Base-by-base conservation (phyloP, 805 yeast genomes). In the Metschnikowia sp. region DNA sequence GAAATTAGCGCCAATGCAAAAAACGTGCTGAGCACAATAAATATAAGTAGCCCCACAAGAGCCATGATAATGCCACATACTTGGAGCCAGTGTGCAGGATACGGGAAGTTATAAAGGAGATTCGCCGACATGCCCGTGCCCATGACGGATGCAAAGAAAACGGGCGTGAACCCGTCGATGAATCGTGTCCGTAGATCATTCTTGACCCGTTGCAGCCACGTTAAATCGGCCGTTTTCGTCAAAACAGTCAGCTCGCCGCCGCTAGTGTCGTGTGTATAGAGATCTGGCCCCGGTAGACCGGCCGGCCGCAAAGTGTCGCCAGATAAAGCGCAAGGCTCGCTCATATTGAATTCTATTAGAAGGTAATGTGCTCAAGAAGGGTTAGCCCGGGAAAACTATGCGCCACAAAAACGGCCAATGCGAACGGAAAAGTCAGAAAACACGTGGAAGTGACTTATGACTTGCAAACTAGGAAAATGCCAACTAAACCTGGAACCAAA, bases 61-160 rank as follows among this genome's bases (percentile, higher is more conserved):
- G 83, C 89, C 74, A 82, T 76, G 4, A 87, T 73, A 29, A 78
- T 68, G 3, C 89, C 84, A 45, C 83, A 69, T 2, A 75, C 61
- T 38, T 67, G 57, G 32, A 85, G 67, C 89, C 90, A 84, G 10
- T 67, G 62, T 0, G 82, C 76, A 2, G 73, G 75, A 58, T 79
- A 86, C 0, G 96, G 89, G 61, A 84, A 89, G 32, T 70, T 62
- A 62, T 80, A 77, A 33, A 90, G 69, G 4, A 88, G 68, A 34
- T 78, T 62, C 4, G 87, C 70, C 1, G 88, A 69, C 35, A 89
- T 86, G 1, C 96, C 96, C 3, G 84, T 77, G 2, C 96, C 96
- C 96, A 90, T 90, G n/a, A 83, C 78, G 41, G 81, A 72, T 26
- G 86, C 84, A 65, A 83, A 88, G 75, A 83, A 83, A 8, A 73